Percentiles rank a stretch among this genome's conserved stretches.
Evolutionary conservation across 202 grass and related monocot genomes (phyloP).

Genomic region (Setaria viridis): DNA sequence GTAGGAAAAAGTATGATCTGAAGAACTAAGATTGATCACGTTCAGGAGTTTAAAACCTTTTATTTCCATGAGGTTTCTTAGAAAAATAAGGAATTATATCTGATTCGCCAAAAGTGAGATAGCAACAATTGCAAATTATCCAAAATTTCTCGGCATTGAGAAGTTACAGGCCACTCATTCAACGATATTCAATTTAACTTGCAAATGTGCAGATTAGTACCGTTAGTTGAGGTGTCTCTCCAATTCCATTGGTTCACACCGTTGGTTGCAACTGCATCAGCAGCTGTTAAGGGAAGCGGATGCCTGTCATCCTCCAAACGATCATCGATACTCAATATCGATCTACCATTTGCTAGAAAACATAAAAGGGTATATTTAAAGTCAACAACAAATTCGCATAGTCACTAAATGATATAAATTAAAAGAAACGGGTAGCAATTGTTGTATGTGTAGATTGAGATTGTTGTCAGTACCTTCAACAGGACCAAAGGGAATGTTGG

Average conservation of each 20-base stretch:
- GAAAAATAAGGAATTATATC: slow-evolving; percentile 11
- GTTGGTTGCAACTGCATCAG: slow-evolving; percentile 75
- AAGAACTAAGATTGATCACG: not conserved
- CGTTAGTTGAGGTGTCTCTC: slow-evolving; percentile 90
- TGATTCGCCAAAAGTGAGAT: slow-evolving; percentile 5
- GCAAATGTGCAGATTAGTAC: slow-evolving; percentile 42
- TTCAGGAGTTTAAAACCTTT: slow-evolving; percentile 21
- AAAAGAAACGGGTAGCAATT: not conserved
- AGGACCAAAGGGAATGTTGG: slow-evolving; percentile 83
- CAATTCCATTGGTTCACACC: slow-evolving; percentile 92
- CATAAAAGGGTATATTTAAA: slow-evolving; percentile 14
- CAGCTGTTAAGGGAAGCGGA: slow-evolving; percentile 68
- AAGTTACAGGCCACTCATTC: not conserved
- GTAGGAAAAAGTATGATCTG: not conserved
- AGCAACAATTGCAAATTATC: slow-evolving; percentile 23
- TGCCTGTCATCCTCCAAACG: slow-evolving; percentile 74
- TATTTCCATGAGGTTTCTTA: slow-evolving; percentile 11
- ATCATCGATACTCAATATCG: slow-evolving; percentile 64
- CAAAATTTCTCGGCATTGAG: not conserved
- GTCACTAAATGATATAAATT: not conserved
- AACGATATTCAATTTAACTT: not conserved
- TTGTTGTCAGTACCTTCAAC: slow-evolving; percentile 71
- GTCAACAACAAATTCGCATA: slow-evolving; percentile 2
- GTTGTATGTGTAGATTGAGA: not conserved
- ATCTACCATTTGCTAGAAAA: slow-evolving; percentile 71